Base-by-base conservation (phyloP, 2,329 filamentous ascomycete genomes). In the Neopestalotiopsis rosae region DNA sequence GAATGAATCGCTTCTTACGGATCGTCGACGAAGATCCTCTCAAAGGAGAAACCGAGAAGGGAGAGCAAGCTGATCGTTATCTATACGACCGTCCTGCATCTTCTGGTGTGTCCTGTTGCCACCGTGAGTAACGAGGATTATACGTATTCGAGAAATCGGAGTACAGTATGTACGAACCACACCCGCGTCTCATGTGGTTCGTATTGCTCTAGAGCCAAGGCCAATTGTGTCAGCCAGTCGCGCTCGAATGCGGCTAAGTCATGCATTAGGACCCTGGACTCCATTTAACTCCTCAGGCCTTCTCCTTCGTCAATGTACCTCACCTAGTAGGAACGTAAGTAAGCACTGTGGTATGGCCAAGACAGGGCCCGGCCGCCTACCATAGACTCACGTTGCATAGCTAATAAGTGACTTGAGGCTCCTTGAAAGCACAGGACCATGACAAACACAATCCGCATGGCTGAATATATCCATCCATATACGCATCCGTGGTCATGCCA, bases 181-280 rank as follows among this genome's bases (percentile, higher is more conserved):
- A 34, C 34, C 38, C 34, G 24, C 20, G 61, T 42, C 57, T 59
- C 57, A 59, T 30, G 30, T 59, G 57, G 45, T 59, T 65, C 62
- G 62, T 65, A 65, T 65, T 65, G 42, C 62, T 52, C 38, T 52
- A 38, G 4, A 34, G 61, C 61, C 30, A 63, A 63, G 61, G 13
- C 24, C 14, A 59, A 59, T 59, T 34, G 57, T 59, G 57, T 49
- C 38, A 30, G 38, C 24, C 30, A 63, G 62, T 45, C 38, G 38
- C 38, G 12, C 30, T 65, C 62, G 9, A 49, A 65, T 65, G 42
- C 20, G 42, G 62, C n/a, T 65, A 40, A 38, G 13, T 34, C 17
- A 38, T 65, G 62, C 30, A 49, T 5, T 49, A 45, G 62, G 62
- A 65, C 62, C 62, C 62, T 65, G 62, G 24, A 65, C 5, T 65